A percentile compares a stretch with the other conserved stretches of the same genome.
Evolutionary conservation across 2,329 filamentous ascomycete genomes (phyloP).

Genomic region (Sclerotinia subarctica): DNA sequence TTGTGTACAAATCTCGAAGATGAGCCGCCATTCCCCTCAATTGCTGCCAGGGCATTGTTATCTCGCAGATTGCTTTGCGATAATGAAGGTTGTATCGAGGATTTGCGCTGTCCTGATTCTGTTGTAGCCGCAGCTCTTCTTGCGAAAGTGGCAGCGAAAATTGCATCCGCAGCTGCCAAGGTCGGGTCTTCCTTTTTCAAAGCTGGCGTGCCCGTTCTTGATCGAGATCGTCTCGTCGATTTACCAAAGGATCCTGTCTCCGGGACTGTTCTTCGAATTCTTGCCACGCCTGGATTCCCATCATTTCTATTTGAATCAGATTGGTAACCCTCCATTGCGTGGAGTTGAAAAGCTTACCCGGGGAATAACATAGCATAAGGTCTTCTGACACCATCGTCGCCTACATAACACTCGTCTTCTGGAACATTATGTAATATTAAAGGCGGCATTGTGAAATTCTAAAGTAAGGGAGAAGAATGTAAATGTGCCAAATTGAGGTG

Average conservation of each 20-base stretch:
- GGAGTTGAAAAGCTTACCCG: conserved; percentile 47
- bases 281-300: conserved; percentile 47
- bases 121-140: conserved; percentile 39
- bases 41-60: conserved; percentile 37
- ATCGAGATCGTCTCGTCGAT: conserved; percentile 61
- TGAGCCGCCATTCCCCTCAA: conserved; percentile 32
- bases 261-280: conserved; percentile 52
- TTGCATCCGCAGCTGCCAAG: conserved; percentile 57
- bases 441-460: conserved; percentile 51
- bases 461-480: conserved; percentile 19
- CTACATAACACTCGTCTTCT: conserved; percentile 64
- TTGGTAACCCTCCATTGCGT: conserved; percentile 18
- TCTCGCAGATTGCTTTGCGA: conserved; percentile 39
- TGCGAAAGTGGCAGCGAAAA: conserved; percentile 58
- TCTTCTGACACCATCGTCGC: conserved; percentile 61
- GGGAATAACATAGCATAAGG: conserved; percentile 66
- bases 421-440: conserved; percentile 67
- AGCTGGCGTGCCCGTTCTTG: conserved; percentile 55
- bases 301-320: conserved; percentile 46
- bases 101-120: conserved; percentile 38
- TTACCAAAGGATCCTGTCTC: conserved; percentile 66
- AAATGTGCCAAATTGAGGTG: conserved; percentile 3
- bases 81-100: conserved; percentile 34
- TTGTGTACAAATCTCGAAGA: conserved; percentile 40
- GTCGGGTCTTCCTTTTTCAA: conserved; percentile 56